Evolutionary conservation across 2,329 filamentous ascomycete species (phyloP), one percentile per base, ranked within the genome.

Genomic region (Colletotrichum limetticola): DNA sequence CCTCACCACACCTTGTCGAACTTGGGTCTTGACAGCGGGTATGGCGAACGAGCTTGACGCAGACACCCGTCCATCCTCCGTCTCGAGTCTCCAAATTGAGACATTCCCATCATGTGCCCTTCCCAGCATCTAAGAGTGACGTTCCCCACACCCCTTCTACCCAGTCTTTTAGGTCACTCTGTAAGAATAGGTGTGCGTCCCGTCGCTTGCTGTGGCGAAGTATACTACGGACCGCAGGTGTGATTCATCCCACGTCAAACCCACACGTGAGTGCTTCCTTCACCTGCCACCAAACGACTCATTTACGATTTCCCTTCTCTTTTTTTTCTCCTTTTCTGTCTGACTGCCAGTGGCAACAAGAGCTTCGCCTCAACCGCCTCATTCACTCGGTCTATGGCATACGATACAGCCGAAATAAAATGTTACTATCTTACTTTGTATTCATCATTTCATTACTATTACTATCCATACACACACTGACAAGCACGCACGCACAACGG

Each of bases 361-460:
- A n/a, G 46, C 11, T 9, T 1, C 7, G n/a, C 28, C 26, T 8
- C 22, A 28, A 19, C 5, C 3, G 6, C 12, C 6, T 22, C 26
- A 42, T 42, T 42, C 14, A 19, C 37, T 42, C 37, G 14, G 14
- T 16, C 37, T 16, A 3, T 19, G 37, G 37, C 37, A 7, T 16
- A 42, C 14, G 2, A 19, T 9, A 14, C 37, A 26, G 19, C 22
- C 26, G 57, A 35, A 11, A 32, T 58, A 22, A 32, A 32, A 32
- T 11, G 32, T 32, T 63, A n/a, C 49, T 49, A 24, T 28, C 16
- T 55, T 55, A 57, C 30, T 28, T 52, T 68, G 49, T 61, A 42
- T 72, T 74, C 71, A 59, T 71, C 63, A 68, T 62, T 46, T 74
- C 71, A 74, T 74, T 74, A 74, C 26, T 72, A 74, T 74, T 74